Evolutionary conservation across 768 basidiomycete genomes (phyloP), one percentile per base, ranked within the genome.

Genomic region (Chlorophyllum brunneum): DNA sequence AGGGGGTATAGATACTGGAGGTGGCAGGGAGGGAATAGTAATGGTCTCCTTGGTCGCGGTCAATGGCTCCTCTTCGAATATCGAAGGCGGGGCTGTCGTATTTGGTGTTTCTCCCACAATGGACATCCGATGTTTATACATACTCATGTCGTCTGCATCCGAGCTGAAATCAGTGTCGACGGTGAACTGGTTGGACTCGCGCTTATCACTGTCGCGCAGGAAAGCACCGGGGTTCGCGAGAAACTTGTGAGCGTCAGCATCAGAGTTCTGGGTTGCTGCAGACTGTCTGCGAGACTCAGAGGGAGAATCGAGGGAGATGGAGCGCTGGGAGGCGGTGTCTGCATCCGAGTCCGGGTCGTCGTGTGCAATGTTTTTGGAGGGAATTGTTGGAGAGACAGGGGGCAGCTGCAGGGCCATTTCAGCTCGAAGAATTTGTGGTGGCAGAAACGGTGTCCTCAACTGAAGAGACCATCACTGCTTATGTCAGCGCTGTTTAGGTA

Each of bases 321-420:
- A 91, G 34, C 77, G 81, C 60, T 88, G 85, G 7, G 87, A 89
- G 13, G 89, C 87, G 4, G 86, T 89, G 61, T 91, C 89, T 52
- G 76, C 81, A 57, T 86, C 86, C 52, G 72, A 75, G 50, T 76
- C 77, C 52, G 67, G 67, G n/a, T 77, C 77, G 24, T 71, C 69
- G 48, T 67, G 67, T 15, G 65, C 57, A 37, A 68, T 60, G 45
- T 58, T 59, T 54, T 60, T 68, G 41, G 64, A 58, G 15, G 58
- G 52, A 15, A 55, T 58, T 4, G 62, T 55, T 43, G 67, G 72
- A 38, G 70, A 69, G 22, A 64, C 68, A 27, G 67, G 64, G 20
- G 68, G 67, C 31, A 69, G 55, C 24, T 63, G 51, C 10, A 65
- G 46, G 29, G 61, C 49, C 65, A 68, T 68, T 54, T 30, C 45